These are phyloP conservation scores for Penicillium janthinellum DNA, from an alignment of 2,329 filamentous ascomycete genomes.

Conservation along the genomic window DNA sequence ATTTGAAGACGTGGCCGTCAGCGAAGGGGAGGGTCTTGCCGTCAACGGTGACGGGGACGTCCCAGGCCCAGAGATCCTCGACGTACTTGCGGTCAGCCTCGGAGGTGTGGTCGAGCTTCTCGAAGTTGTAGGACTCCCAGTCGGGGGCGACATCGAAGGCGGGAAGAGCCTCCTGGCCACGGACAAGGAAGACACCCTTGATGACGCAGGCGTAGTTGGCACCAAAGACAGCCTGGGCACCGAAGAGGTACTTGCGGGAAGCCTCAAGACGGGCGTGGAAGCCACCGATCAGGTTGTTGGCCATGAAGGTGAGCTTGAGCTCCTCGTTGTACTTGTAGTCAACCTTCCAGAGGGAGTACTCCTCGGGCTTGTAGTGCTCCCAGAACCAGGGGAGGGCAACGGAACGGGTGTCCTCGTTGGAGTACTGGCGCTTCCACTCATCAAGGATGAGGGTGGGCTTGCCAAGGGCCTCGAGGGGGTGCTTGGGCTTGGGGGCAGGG, in stretches of 20 bases:
- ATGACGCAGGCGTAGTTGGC: conserved; percentile 86
- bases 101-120: conserved; percentile 89
- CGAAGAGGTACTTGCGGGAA: conserved; percentile 98
- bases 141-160: conserved; percentile 98
- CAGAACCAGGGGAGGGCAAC: conserved; percentile 96
- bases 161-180: conserved; percentile 80
- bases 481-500: conserved; percentile 84
- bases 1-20: conserved; percentile 99
- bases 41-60: conserved; percentile 74
- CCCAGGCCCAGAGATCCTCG: conserved; percentile 88
- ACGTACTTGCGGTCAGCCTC: conserved; percentile 82
- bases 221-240: conserved; percentile 85
- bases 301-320: conserved; percentile 98
- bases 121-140: conserved; percentile 94
- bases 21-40: conserved; percentile 89
- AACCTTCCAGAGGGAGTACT: conserved; percentile 93
- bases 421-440: conserved; percentile 99
- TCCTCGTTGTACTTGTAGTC: conserved; percentile 99
- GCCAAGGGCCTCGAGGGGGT: conserved; percentile 84
- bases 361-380: conserved; percentile 89
- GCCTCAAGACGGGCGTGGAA: conserved; percentile 97
- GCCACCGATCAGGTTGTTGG: conserved; percentile 94
- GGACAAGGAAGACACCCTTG: conserved; percentile 90
- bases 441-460: conserved; percentile 81
- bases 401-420: conserved; percentile 83